Percentiles rank a stretch among this genome's conserved stretches.
Evolutionary conservation across 2,329 filamentous ascomycete species (phyloP).

Genomic region (Drechslerella coelobrocha): DNA sequence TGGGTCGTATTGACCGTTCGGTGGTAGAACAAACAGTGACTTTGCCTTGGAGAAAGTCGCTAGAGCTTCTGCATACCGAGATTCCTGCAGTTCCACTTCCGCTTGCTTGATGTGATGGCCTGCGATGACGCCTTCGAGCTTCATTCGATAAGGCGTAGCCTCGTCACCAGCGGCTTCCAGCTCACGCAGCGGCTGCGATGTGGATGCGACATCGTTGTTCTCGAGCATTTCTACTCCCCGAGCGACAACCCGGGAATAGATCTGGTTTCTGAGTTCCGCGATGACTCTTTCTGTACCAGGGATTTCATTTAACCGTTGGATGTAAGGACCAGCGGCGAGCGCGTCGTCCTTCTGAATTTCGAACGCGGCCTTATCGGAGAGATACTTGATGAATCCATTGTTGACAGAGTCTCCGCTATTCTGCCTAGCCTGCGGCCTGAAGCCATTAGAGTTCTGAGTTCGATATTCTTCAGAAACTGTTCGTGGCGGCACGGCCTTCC

Average conservation of each 20-base stretch:
- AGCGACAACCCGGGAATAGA: constrained; percentile 2
- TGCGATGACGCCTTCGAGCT: background rate
- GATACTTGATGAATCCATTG: constrained; percentile 36
- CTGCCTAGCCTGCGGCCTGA: background rate
- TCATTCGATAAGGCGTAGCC: background rate
- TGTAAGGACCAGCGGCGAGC: constrained; percentile 13
- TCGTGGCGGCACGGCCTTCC: no score
- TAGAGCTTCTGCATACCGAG: background rate
- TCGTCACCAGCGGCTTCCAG: background rate
- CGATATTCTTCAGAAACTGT: no score
- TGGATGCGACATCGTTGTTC: background rate
- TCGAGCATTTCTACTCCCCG: background rate
- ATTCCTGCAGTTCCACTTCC: background rate
- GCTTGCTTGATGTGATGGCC: background rate
- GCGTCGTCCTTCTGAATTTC: constrained; percentile 10
- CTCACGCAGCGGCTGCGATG: background rate
- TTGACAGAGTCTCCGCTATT: background rate
- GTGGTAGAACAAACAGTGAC: no score
- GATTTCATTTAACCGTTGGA: constrained; percentile 23
- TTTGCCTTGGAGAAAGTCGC: background rate
- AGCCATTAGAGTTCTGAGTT: background rate
- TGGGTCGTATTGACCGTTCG: no score
- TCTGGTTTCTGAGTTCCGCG: background rate
- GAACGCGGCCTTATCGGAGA: constrained; percentile 14
- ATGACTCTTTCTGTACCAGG: constrained; percentile 7